These are phyloP conservation scores for Rhodosporidiobolus sp. DNA, from an alignment of 768 basidiomycete genomes.

Conservation along the genomic window DNA sequence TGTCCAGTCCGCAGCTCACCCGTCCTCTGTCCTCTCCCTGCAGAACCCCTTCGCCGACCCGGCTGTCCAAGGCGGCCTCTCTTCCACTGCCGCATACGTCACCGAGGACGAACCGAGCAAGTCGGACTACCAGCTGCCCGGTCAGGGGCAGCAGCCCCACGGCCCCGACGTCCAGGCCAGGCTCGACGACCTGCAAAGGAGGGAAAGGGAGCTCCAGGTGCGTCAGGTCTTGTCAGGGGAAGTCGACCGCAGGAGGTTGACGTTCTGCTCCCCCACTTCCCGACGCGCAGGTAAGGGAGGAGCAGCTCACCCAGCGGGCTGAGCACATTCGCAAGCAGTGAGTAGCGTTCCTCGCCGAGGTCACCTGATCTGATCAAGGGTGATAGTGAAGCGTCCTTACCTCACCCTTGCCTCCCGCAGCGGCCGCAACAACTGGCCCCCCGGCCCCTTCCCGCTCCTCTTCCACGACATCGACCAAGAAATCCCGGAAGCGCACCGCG, in stretches of 20 bases:
- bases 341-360: neutral
- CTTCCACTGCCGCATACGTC: neutral
- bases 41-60: slow-evolving; percentile 86
- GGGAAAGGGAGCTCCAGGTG: slow-evolving; percentile 73
- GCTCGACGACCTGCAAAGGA: slow-evolving; percentile 65
- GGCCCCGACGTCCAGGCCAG: slow-evolving; percentile 36
- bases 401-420: slow-evolving; percentile 51
- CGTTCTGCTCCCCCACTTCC: too few species aligned
- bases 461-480: slow-evolving; percentile 82
- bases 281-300: slow-evolving; percentile 62
- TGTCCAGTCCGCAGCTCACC: too few species aligned
- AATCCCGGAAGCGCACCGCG: slow-evolving; percentile 75
- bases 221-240: neutral
- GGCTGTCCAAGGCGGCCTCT: slow-evolving; percentile 34
- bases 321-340: slow-evolving; percentile 61
- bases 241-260: too few species aligned
- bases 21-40: neutral
- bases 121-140: slow-evolving; percentile 12
- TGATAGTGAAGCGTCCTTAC: too few species aligned
- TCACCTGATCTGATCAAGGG: too few species aligned
- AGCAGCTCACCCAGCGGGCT: slow-evolving; percentile 45
- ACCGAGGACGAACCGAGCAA: neutral
- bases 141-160: slow-evolving; percentile 49
- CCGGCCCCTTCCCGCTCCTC: slow-evolving; percentile 81
- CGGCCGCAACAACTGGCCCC: slow-evolving; percentile 91